Evolutionary conservation across 345 rosid genomes (phyloP).

Genomic region (Populus deltoides): DNA sequence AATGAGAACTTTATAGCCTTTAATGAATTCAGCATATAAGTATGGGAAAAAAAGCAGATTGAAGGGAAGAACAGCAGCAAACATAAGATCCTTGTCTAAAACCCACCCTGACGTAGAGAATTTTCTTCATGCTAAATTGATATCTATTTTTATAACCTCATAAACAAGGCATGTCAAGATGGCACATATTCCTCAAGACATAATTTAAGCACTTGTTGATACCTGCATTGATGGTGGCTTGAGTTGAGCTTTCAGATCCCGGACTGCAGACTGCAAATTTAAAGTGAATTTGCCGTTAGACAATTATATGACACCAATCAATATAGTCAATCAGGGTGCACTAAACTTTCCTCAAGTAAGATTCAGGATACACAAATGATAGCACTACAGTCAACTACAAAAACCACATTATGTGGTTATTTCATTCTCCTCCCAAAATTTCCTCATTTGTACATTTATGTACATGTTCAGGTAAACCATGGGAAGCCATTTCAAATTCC

Average conservation of each 20-base stretch:
- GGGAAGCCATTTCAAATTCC: not conserved
- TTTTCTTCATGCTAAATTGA: too few relatives aligned
- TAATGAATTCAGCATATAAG: not conserved
- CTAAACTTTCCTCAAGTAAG: not conserved
- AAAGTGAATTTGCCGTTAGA: slow-evolving; percentile 10
- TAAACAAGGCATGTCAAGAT: too few relatives aligned
- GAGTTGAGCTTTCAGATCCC: slow-evolving; percentile 87
- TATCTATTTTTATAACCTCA: too few relatives aligned
- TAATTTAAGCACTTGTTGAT: slow-evolving; percentile 6
- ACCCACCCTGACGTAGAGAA: too few relatives aligned
- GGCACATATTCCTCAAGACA: too few relatives aligned
- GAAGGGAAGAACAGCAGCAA: not conserved
- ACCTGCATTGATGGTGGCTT: slow-evolving; percentile 99
- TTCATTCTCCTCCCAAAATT: not conserved
- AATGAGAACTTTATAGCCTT: not conserved
- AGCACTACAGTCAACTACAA: slow-evolving; percentile 2
- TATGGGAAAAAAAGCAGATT: not conserved
- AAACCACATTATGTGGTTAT: not conserved
- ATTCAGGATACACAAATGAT: too few relatives aligned
- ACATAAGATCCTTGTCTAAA: too few relatives aligned
- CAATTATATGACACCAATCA: not conserved
- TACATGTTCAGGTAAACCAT: not conserved
- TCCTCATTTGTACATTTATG: not conserved
- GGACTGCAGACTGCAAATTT: slow-evolving; percentile 73
- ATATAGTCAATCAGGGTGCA: not conserved